phyloP scores from a whole-genome alignment of 331 rosid species.

The Saraca asoca region DNA sequence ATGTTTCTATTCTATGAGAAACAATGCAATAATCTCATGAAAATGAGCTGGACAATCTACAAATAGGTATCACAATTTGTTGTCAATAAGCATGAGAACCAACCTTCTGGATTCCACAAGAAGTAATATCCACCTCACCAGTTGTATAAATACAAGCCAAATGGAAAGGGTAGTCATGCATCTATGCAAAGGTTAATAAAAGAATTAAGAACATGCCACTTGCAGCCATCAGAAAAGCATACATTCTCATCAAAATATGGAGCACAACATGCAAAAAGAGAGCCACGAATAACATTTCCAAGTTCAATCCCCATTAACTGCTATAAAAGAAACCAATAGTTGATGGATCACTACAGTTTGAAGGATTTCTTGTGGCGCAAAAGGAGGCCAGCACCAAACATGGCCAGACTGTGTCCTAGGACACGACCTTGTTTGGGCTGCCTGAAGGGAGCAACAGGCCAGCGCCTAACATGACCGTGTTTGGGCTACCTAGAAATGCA shows the following conservation, averaged over 20 bases:
- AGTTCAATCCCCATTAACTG: slow-evolving; percentile 18
- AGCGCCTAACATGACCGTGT: no score
- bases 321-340: slow-evolving; percentile 22
- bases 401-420: no score
- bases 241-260: neutral
- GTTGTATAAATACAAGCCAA: slow-evolving; percentile 48
- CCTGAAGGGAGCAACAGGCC: no score
- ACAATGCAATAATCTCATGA: slow-evolving; percentile 6
- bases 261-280: neutral
- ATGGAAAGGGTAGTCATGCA: neutral
- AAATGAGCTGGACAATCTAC: slow-evolving; percentile 16
- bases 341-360: slow-evolving; percentile 63
- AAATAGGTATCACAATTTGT: neutral
- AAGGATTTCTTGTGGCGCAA: slow-evolving; percentile 70
- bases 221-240: neutral
- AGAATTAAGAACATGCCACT: neutral
- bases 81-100: slow-evolving; percentile 28
- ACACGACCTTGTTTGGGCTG: no score
- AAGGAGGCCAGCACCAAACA: no score
- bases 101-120: slow-evolving; percentile 79
- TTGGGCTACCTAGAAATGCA: no score
- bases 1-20: no score
- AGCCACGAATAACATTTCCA: no score
- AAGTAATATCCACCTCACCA: slow-evolving; percentile 42
- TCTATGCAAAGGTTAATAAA: slow-evolving; percentile 21